phyloP scores from a whole-genome alignment of 768 basidiomycete species.

The Roridomyces roridus region DNA sequence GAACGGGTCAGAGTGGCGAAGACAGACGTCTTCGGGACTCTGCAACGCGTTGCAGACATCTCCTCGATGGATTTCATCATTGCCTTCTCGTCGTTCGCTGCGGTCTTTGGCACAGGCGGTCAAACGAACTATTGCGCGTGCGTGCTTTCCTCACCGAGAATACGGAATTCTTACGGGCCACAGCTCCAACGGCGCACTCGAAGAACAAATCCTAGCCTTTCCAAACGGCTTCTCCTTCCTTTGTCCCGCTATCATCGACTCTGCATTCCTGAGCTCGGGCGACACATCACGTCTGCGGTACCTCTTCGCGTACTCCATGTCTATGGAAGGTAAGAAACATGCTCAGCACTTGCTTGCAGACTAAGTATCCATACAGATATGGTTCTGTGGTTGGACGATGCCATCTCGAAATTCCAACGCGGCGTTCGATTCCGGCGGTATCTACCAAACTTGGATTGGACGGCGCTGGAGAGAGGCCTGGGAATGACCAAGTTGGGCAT shows the following conservation, averaged over 20 bases:
- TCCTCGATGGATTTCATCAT: slow-evolving; percentile 42
- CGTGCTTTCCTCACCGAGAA: slow-evolving; percentile 24
- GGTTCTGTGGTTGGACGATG: slow-evolving; percentile 41
- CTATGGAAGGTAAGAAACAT: slow-evolving; percentile 13
- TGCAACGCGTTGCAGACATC: slow-evolving; percentile 32
- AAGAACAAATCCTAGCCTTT: slow-evolving; percentile 27
- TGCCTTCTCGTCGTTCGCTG: slow-evolving; percentile 40
- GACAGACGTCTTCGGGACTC: slow-evolving; percentile 32
- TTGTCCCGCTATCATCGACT: slow-evolving; percentile 37
- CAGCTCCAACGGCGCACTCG: slow-evolving; percentile 40
- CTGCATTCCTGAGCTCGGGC: slow-evolving; percentile 1
- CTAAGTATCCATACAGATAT: slow-evolving; percentile 30
- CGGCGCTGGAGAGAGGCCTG: not conserved
- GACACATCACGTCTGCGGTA: not conserved
- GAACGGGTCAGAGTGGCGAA: slow-evolving; percentile 34
- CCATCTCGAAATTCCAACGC: slow-evolving; percentile 20
- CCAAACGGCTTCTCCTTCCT: slow-evolving; percentile 41
- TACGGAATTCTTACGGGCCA: slow-evolving; percentile 21
- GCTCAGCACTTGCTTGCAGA: not conserved
- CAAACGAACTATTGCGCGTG: too few relatives aligned
- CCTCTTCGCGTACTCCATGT: slow-evolving; percentile 14
- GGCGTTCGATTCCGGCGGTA: not conserved
- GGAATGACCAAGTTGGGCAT: not conserved
- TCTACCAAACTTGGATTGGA: slow-evolving; percentile 1
- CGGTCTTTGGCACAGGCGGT: slow-evolving; percentile 38